A percentile compares a stretch with the other conserved stretches of the same genome.
Evolutionary conservation across 2,329 filamentous ascomycete species (phyloP).

Genomic region (Emergomyces africanus): DNA sequence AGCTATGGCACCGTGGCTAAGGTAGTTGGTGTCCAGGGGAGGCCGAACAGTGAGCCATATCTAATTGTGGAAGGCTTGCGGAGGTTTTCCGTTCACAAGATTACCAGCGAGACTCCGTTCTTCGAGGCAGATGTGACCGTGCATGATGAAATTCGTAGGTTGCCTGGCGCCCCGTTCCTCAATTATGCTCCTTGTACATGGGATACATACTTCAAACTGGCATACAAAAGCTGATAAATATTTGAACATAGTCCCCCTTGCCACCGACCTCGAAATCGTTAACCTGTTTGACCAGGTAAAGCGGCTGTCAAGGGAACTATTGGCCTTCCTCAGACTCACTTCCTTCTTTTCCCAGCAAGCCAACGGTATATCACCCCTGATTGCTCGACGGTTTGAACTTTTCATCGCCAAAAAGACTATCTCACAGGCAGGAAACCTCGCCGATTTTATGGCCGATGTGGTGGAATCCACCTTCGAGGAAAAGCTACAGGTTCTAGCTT

Average conservation of each 20-base stretch:
- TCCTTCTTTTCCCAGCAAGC: slow-evolving; percentile 65
- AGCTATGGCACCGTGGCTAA: slow-evolving; percentile 69
- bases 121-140: slow-evolving; percentile 70
- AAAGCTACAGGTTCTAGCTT: slow-evolving; percentile 74
- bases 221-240: background rate
- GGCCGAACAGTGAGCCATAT: slow-evolving; percentile 61
- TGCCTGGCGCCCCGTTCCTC: background rate
- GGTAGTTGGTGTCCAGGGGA: slow-evolving; percentile 65
- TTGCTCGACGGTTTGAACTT: slow-evolving; percentile 73
- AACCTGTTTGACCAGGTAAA: slow-evolving; percentile 71
- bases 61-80: slow-evolving; percentile 76
- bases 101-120: slow-evolving; percentile 67
- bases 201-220: background rate
- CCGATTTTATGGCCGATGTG: slow-evolving; percentile 94
- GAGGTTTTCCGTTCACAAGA: slow-evolving; percentile 60
- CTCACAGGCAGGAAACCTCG: slow-evolving; percentile 68
- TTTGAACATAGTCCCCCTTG: slow-evolving; percentile 19
- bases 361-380: slow-evolving; percentile 61
- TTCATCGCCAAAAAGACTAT: slow-evolving; percentile 76
- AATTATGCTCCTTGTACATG: background rate
- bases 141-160: slow-evolving; percentile 55
- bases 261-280: slow-evolving; percentile 51
- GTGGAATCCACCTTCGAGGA: slow-evolving; percentile 81
- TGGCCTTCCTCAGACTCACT: slow-evolving; percentile 71
- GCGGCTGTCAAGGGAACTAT: slow-evolving; percentile 69